phyloP scores from a whole-genome alignment of 345 rosid species.

The Murraya paniculata region DNA sequence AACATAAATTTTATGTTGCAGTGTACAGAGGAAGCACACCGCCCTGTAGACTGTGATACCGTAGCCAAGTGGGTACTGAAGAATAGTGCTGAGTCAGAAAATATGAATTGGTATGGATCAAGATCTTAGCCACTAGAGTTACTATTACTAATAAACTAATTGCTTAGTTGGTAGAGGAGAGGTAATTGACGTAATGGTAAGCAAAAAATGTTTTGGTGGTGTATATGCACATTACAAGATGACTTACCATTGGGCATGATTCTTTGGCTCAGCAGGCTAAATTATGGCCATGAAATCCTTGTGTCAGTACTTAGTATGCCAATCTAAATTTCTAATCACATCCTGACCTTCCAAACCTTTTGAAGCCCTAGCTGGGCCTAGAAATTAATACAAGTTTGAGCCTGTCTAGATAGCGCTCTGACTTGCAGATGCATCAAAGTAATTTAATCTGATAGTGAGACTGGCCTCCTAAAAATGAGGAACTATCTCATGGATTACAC shows the following conservation, averaged over 20 bases:
- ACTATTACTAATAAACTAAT: neutral
- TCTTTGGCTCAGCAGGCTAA: neutral
- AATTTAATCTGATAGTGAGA: neutral
- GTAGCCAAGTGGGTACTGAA: slow-evolving; percentile 77
- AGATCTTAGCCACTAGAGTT: slow-evolving; percentile 4
- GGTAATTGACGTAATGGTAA: neutral
- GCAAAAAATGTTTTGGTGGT: neutral
- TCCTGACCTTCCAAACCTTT: neutral
- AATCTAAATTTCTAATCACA: neutral
- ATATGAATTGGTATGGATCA: slow-evolving; percentile 65
- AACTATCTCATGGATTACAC: neutral
- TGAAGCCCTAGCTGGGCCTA: neutral
- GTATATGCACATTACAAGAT: neutral
- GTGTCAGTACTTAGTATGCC: neutral
- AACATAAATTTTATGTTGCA: slow-evolving; percentile 23
- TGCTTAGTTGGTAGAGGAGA: neutral
- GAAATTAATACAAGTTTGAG: neutral
- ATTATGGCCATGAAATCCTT: neutral
- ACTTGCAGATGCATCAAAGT: too few species aligned
- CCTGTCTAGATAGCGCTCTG: neutral
- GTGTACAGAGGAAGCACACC: slow-evolving; percentile 89
- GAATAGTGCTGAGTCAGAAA: slow-evolving; percentile 82
- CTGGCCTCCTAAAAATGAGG: neutral
- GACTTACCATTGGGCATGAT: neutral
- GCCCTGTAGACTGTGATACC: slow-evolving; percentile 78